These are phyloP conservation scores for Trichoderma reesei DNA, from an alignment of 495 filamentous ascomycete species.

Conservation along the genomic window DNA sequence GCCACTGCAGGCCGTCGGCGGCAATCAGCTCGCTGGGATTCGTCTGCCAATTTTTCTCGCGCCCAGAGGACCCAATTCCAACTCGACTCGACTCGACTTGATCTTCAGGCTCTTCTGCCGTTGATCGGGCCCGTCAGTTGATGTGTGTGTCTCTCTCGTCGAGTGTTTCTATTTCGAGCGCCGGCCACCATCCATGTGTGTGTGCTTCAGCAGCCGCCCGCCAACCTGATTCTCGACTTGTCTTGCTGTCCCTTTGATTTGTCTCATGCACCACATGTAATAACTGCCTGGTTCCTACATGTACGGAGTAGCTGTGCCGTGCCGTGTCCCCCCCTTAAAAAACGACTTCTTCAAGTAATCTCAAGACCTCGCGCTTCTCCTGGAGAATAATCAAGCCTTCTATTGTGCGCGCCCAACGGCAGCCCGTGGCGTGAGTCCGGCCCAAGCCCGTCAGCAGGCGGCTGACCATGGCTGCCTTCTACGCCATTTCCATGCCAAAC, in stretches of 20 bases:
- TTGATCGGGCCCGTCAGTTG: not conserved
- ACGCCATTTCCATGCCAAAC: not conserved
- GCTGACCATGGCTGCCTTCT: not conserved
- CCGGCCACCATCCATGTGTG: not conserved
- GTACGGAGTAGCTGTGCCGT: too few species aligned
- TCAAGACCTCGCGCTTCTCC: not conserved
- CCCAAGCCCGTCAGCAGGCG: not conserved
- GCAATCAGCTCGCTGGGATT: conserved; percentile 9
- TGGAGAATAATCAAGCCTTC: not conserved
- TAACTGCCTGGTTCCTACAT: too few species aligned
- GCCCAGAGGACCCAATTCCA: not conserved
- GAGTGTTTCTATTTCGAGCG: not conserved
- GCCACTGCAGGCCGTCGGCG: conserved; percentile 13
- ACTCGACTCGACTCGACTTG: too few species aligned
- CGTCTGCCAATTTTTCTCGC: not conserved
- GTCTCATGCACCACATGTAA: too few species aligned
- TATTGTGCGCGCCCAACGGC: not conserved
- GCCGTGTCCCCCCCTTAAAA: too few species aligned
- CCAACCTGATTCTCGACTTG: not conserved
- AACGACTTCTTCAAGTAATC: too few species aligned
- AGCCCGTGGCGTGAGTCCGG: not conserved
- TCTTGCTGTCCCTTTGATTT: too few species aligned
- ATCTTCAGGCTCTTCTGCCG: not conserved
- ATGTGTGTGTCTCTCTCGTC: not conserved
- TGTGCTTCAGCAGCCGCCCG: conserved; percentile 4